phyloP scores from a whole-genome alignment of 805 yeast species.

The Torulaspora delbrueckii region DNA sequence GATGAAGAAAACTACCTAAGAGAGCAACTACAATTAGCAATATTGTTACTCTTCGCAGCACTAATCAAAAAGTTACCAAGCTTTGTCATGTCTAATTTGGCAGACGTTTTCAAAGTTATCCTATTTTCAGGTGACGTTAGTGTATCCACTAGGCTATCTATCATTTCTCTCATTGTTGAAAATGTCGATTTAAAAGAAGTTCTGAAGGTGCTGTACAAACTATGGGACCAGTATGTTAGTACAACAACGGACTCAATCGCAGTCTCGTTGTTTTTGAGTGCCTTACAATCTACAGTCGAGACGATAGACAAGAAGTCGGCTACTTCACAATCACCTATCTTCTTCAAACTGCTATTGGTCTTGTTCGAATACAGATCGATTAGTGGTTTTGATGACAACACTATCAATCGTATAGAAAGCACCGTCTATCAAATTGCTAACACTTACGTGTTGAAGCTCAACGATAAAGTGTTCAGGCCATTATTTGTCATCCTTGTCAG shows the following conservation, averaged over 20 bases:
- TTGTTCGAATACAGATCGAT: slow-evolving; percentile 66
- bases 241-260: slow-evolving; percentile 40
- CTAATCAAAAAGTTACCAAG: slow-evolving; percentile 80
- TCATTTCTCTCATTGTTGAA: slow-evolving; percentile 56
- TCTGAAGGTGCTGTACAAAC: slow-evolving; percentile 52
- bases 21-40: slow-evolving; percentile 57
- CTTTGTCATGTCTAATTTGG: slow-evolving; percentile 66
- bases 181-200: slow-evolving; percentile 64
- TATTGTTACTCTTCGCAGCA: slow-evolving; percentile 65
- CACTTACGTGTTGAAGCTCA: slow-evolving; percentile 77
- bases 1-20: slow-evolving; percentile 26
- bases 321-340: slow-evolving; percentile 58
- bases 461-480: slow-evolving; percentile 91
- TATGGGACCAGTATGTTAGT: slow-evolving; percentile 51
- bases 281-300: slow-evolving; percentile 63
- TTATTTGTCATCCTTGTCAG: slow-evolving; percentile 77
- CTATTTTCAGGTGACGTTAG: slow-evolving; percentile 57
- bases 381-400: slow-evolving; percentile 59
- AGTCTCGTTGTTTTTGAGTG: slow-evolving; percentile 64
- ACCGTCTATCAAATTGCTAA: slow-evolving; percentile 70
- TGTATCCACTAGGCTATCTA: slow-evolving; percentile 53
- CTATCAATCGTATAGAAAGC: slow-evolving; percentile 76
- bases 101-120: slow-evolving; percentile 54
- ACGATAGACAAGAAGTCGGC: slow-evolving; percentile 69
- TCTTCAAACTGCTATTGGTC: slow-evolving; percentile 62